Percentiles rank a stretch among this genome's conserved stretches.
phyloP scores from a whole-genome alignment of 2,329 filamentous ascomycete species.

The Scopulariopsis brevicaulis region DNA sequence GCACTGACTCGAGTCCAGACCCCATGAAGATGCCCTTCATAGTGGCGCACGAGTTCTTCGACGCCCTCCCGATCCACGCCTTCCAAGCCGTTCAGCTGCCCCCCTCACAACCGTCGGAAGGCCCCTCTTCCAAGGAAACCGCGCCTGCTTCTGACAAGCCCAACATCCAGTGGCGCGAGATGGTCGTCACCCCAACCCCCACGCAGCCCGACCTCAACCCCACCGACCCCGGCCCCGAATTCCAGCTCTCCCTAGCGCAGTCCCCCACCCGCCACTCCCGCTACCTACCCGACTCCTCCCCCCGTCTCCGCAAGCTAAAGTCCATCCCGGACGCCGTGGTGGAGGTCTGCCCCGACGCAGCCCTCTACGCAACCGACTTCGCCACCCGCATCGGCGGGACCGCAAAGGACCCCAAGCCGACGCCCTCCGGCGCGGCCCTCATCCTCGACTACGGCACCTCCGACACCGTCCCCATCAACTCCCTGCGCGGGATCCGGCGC shows the following conservation, averaged over 20 bases:
- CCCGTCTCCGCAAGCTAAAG: conserved; percentile 68
- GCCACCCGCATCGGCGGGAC: conserved; percentile 73
- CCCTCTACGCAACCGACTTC: conserved; percentile 70
- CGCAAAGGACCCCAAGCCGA: conserved; percentile 37
- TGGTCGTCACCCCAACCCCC: conserved; percentile 62
- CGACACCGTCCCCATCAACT: conserved; percentile 72
- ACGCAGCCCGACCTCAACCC: conserved; percentile 40
- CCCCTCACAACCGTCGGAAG: conserved; percentile 18
- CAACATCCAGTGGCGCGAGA: conserved; percentile 63
- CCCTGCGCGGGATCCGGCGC: conserved; percentile 73
- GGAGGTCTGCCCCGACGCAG: conserved; percentile 82
- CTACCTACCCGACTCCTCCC: conserved; percentile 72
- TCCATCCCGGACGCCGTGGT: conserved; percentile 58
- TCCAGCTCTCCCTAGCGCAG: conserved; percentile 72
- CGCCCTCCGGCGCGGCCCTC: conserved; percentile 74
- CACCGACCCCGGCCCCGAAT: conserved; percentile 57
- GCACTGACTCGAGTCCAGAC: conserved; percentile 24
- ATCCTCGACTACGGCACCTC: conserved; percentile 89
- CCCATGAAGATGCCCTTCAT: conserved; percentile 75
- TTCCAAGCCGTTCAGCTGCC: conserved; percentile 62
- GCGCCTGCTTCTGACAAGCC: conserved; percentile 9
- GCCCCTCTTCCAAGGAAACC: conserved; percentile 23
- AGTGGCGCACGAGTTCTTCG: conserved; percentile 96
- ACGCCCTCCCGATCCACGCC: conserved; percentile 89
- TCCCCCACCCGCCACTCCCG: conserved; percentile 69